A percentile compares a stretch with the other conserved stretches of the same genome.
phyloP scores from a whole-genome alignment of 495 filamentous ascomycete species.

The Evansstolkia leycettana region DNA sequence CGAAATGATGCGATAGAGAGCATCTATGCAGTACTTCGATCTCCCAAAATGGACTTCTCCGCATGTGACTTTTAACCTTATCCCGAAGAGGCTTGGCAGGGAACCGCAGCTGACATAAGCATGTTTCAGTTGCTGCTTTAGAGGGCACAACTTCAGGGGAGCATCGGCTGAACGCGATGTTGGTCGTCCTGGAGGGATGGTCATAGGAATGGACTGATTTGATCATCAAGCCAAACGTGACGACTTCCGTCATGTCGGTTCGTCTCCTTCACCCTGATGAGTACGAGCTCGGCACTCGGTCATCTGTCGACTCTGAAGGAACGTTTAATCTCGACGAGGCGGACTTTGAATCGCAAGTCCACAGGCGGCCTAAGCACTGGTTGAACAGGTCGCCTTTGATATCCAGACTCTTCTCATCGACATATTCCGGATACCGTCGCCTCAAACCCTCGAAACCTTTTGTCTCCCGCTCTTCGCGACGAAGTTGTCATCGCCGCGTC shows the following conservation, averaged over 20 bases:
- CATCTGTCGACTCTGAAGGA: conserved; percentile 32
- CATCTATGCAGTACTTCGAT: too few species aligned
- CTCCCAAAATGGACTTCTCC: too few species aligned
- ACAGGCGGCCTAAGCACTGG: conserved; percentile 14
- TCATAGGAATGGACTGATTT: neutral
- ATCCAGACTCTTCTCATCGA: conserved; percentile 16
- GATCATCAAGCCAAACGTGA: too few species aligned
- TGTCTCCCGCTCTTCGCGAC: conserved; percentile 12
- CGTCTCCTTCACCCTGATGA: conserved; percentile 32
- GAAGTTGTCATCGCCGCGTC: conserved; percentile 20
- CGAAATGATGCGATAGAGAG: too few species aligned
- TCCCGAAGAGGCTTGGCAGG: too few species aligned
- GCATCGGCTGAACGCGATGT: neutral
- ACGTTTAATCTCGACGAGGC: conserved; percentile 36
- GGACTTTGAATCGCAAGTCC: conserved; percentile 36
- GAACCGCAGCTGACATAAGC: too few species aligned
- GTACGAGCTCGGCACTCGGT: conserved; percentile 32
- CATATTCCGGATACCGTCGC: conserved; percentile 21
- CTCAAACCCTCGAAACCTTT: conserved; percentile 19
- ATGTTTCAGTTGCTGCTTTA: neutral
- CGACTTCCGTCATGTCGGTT: conserved; percentile 22
- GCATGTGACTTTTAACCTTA: too few species aligned
- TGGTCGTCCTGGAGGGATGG: too few species aligned
- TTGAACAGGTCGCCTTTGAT: conserved; percentile 13
- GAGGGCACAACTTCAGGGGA: neutral